Base-by-base conservation (phyloP, 2,329 filamentous ascomycete species). In the Elsinoe batatas region DNA sequence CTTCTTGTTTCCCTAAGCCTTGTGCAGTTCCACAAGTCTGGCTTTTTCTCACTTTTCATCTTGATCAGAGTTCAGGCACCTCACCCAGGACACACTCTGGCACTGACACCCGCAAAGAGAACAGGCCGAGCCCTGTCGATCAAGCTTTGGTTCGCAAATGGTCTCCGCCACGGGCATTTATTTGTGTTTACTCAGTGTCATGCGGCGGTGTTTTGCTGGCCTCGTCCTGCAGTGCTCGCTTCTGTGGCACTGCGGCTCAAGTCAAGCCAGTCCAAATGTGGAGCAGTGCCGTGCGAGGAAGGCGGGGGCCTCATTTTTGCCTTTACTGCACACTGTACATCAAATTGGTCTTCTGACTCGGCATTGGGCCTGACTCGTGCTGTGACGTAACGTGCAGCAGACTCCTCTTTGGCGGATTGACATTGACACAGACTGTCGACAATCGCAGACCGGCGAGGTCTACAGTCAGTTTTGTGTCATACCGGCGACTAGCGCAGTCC, bases 71-170 rank as follows among this genome's bases (percentile, higher is more conserved):
- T 30, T 8, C 3, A 30, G 26, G 26, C 26, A 30, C 26, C 26
- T 30, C 26, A 8, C 26, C 26, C 26, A 30, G 8, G 26, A 30
- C 26, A 30, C 26, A 30, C 7, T 30, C 26, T 30, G 26, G 26
- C 26, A 30, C 26, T 7, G 26, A 30, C 26, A 30, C 7, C 7
- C 20, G 40, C 26, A 44, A 44, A 44, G 44, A 33, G 44, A 35
- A 49, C n/a, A 33, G 15, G 26, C 36, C 1, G 26, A 49, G 44
- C 44, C 44, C 44, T 49, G 26, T 35, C 44, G 44, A 49, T 35
- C 44, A 49, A 49, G 44, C 44, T 33, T 35, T 49, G 44, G 44
- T 49, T 30, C 33, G 44, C 30, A 49, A 49, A 49, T 3, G 22
- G 3, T 26, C 22, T 26, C 22, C 22, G 22, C 22, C 22, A 26